Evolutionary conservation across 2,329 filamentous ascomycete species (phyloP).

Genomic region (Fusarium graminum): DNA sequence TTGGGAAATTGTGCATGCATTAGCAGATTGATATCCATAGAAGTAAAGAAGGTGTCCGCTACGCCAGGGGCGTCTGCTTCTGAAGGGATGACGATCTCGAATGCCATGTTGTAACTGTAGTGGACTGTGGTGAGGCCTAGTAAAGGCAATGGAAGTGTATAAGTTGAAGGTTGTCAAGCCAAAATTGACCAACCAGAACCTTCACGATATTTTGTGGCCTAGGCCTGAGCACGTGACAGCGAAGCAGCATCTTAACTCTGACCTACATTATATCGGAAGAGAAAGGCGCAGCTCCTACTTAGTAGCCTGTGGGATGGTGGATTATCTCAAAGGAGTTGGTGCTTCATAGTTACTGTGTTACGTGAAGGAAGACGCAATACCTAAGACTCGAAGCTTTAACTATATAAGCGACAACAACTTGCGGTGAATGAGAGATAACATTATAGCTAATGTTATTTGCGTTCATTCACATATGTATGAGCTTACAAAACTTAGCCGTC

Average conservation of each 20-base stretch:
- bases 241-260: background rate
- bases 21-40: constrained; percentile 57
- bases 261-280: background rate
- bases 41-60: constrained; percentile 53
- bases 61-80: constrained; percentile 45
- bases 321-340: background rate
- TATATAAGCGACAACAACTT: background rate
- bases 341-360: background rate
- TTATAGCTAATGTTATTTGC: background rate
- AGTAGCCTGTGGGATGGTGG: background rate
- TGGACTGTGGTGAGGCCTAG: background rate
- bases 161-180: constrained; percentile 17
- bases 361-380: background rate
- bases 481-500: background rate
- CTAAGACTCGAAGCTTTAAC: background rate
- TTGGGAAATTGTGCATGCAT: constrained; percentile 58
- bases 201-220: constrained; percentile 27
- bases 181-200: constrained; percentile 35
- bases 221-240: constrained; percentile 31
- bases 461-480: background rate
- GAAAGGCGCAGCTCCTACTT: background rate
- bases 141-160: background rate
- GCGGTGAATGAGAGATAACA: background rate
- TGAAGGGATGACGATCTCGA: constrained; percentile 48
- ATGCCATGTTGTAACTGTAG: constrained; percentile 42